Percentiles rank a stretch among this genome's conserved stretches.
phyloP scores from a whole-genome alignment of 768 basidiomycete species.

The Lactarius hatsudake region DNA sequence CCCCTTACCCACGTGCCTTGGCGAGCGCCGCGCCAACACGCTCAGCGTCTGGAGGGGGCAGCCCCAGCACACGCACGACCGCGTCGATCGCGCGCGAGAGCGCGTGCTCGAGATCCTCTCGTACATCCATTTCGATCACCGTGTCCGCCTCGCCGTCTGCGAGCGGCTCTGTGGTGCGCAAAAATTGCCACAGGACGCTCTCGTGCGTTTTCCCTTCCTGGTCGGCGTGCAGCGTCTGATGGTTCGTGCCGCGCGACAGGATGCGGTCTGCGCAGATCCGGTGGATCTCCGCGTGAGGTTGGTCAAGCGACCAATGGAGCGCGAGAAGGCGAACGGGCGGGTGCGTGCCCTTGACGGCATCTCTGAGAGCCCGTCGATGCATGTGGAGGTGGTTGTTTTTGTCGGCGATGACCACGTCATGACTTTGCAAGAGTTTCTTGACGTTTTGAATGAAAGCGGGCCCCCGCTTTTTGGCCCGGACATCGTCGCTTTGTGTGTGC shows the following conservation, averaged over 20 bases:
- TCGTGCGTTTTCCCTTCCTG: conserved; percentile 58
- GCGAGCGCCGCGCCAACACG: conserved; percentile 51
- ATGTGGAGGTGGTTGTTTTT: conserved; percentile 67
- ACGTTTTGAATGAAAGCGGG: conserved; percentile 74
- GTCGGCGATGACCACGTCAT: conserved; percentile 89
- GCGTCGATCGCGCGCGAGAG: conserved; percentile 59
- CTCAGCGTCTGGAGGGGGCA: conserved; percentile 52
- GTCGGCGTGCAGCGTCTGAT: conserved; percentile 76
- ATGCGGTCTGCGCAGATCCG: conserved; percentile 79
- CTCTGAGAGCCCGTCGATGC: conserved; percentile 49
- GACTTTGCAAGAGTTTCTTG: conserved; percentile 48
- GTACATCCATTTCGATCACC: conserved; percentile 64
- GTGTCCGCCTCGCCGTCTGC: conserved; percentile 60
- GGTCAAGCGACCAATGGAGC: conserved; percentile 68
- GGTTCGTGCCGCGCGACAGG: conserved; percentile 70
- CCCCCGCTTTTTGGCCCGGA: conserved; percentile 70
- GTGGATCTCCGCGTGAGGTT: conserved; percentile 59
- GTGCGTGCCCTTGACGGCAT: conserved; percentile 42
- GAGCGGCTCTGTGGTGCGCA: conserved; percentile 61
- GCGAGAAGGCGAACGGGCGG: conserved; percentile 75
- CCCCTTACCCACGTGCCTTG: conserved; percentile 40
- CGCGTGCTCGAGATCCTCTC: conserved; percentile 51
- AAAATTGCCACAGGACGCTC: conserved; percentile 75
- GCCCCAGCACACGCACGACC: conserved; percentile 51
- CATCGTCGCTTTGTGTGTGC: conserved; percentile 93